Percentiles rank a stretch among this genome's conserved stretches.
Evolutionary conservation across 257 asterid species (phyloP).

Genomic region (Handroanthus guayacan): DNA sequence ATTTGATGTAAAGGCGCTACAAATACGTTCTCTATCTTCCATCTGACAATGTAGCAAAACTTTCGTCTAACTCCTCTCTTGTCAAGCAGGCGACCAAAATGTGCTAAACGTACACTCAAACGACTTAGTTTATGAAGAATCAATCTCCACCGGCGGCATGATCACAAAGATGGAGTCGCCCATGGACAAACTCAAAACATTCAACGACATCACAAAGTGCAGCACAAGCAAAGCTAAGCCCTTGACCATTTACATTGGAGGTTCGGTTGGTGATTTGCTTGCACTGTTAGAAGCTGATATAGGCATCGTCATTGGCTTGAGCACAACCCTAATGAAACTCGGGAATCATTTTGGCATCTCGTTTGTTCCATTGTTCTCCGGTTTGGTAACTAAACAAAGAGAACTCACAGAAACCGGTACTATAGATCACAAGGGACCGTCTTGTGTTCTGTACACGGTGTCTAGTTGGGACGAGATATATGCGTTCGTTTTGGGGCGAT

Average conservation of each 20-base stretch:
- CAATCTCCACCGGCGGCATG: slow-evolving; percentile 60
- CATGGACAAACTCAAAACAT: slow-evolving; percentile 65
- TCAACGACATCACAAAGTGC: slow-evolving; percentile 44
- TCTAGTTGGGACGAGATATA: slow-evolving; percentile 74
- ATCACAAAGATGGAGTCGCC: slow-evolving; percentile 62
- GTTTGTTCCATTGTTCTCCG: slow-evolving; percentile 61
- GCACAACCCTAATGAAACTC: slow-evolving; percentile 49
- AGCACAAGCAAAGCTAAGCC: slow-evolving; percentile 36
- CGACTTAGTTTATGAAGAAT: slow-evolving; percentile 59
- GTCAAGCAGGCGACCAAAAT: slow-evolving; percentile 44
- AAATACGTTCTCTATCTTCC: too few relatives aligned
- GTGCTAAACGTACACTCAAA: slow-evolving; percentile 55
- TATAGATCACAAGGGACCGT: slow-evolving; percentile 37
- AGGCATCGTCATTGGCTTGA: slow-evolving; percentile 65
- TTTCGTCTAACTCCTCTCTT: slow-evolving; percentile 17
- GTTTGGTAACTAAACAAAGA: slow-evolving; percentile 57
- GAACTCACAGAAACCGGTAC: slow-evolving; percentile 44
- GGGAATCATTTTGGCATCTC: slow-evolving; percentile 58
- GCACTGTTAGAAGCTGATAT: slow-evolving; percentile 68
- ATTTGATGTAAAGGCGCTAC: too few relatives aligned
- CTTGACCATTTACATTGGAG: slow-evolving; percentile 63
- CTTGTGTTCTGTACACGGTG: slow-evolving; percentile 60
- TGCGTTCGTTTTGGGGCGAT: slow-evolving; percentile 59
- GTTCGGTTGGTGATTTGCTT: slow-evolving; percentile 70
- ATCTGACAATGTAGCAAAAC: background rate